A percentile compares a stretch with the other conserved stretches of the same genome.
Conservation (phyloP, 306 rosid species). For the Leucaena leucocephala region DNA sequence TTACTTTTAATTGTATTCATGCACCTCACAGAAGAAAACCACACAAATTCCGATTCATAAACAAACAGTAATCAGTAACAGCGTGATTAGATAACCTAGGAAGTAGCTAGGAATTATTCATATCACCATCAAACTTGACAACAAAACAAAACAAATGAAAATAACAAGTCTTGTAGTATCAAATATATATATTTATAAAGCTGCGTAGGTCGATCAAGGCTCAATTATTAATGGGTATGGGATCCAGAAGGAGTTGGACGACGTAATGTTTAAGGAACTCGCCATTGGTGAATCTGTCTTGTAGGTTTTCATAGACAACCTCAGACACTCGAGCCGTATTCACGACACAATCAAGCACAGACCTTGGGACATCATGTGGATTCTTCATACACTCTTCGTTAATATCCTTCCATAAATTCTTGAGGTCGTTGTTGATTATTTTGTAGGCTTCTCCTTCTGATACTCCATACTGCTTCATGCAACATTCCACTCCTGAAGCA, state of each 20-base stretch:
- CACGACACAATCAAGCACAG: background rate
- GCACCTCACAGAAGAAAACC: too few relatives aligned
- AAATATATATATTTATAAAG: too few relatives aligned
- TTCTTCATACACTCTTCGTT: background rate
- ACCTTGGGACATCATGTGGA: background rate
- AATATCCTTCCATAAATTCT: background rate
- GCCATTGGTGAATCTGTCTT: background rate
- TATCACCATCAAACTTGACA: too few relatives aligned
- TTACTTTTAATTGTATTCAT: too few relatives aligned
- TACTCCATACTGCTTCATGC: background rate
- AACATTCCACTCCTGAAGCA: slow-evolving; percentile 29
- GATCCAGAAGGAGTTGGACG: background rate
- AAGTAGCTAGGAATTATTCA: too few relatives aligned
- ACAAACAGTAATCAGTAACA: too few relatives aligned
- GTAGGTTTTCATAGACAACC: background rate
- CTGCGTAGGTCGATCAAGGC: too few relatives aligned
- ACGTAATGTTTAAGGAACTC: background rate
- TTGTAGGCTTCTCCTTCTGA: background rate
- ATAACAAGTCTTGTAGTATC: too few relatives aligned
- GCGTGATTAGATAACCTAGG: too few relatives aligned
- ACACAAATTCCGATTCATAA: too few relatives aligned
- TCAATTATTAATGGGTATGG: background rate
- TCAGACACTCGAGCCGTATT: background rate
- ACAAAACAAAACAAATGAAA: too few relatives aligned
- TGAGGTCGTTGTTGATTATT: background rate